Evolutionary conservation across 257 asterid species (phyloP).

Genomic region (Catharanthus roseus): DNA sequence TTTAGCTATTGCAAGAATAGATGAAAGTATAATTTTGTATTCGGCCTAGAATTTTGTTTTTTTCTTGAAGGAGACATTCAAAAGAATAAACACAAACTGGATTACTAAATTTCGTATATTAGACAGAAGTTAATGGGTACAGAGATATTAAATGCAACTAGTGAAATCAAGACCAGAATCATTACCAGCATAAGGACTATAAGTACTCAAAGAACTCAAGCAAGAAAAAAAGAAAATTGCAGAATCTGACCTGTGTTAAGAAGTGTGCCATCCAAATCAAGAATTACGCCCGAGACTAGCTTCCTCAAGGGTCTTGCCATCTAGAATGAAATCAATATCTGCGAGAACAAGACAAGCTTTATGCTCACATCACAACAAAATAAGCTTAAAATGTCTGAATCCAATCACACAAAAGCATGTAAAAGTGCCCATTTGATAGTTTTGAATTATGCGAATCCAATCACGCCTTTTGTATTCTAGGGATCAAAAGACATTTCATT

Average conservation of each 20-base stretch:
- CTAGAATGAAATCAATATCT: constrained; percentile 17
- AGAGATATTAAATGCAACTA: not conserved
- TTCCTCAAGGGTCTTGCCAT: constrained; percentile 48
- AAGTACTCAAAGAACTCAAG: not conserved
- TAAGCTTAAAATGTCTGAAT: not conserved
- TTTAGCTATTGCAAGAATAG: not conserved
- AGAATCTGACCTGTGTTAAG: constrained; percentile 66
- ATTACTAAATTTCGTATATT: not conserved
- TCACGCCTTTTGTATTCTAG: no score
- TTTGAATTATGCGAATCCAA: not conserved
- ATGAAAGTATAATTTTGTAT: no score
- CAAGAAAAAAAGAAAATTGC: constrained; percentile 6
- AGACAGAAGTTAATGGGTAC: not conserved
- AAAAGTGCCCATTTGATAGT: not conserved
- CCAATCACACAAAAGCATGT: not conserved
- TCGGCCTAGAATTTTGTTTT: not conserved
- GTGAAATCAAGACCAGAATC: constrained; percentile 6
- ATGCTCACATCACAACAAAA: constrained; percentile 7
- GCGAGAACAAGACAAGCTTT: constrained; percentile 4
- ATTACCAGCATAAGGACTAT: constrained; percentile 1
- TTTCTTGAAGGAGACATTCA: not conserved
- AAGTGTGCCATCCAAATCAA: constrained; percentile 95
- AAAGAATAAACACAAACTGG: not conserved
- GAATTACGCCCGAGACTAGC: constrained; percentile 66
- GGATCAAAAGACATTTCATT: no score